Conservation (phyloP, 176 grass and related monocot species). For the Tillandsia leiboldiana region DNA sequence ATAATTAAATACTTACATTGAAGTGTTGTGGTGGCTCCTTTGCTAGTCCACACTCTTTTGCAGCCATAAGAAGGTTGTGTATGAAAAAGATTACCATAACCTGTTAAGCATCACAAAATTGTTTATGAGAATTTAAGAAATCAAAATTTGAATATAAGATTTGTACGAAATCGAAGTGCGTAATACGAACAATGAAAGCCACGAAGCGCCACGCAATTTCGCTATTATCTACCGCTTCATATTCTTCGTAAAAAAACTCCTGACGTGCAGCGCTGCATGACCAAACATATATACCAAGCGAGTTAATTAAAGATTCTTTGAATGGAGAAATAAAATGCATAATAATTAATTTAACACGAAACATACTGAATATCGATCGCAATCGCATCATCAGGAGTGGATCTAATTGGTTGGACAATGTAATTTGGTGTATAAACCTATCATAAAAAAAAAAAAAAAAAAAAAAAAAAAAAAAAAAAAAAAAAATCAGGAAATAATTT, state of each 20-base stretch:
- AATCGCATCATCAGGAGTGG: not conserved
- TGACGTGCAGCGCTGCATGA: not conserved
- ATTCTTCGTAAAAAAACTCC: not conserved
- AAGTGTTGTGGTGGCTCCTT: not conserved
- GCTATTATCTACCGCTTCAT: not conserved
- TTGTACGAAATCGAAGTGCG: not conserved
- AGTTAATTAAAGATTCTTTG: not conserved
- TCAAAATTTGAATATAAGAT: not conserved
- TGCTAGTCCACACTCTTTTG: not conserved
- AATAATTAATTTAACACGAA: not conserved
- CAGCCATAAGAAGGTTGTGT: not conserved
- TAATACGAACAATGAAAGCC: not conserved
- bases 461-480: not conserved
- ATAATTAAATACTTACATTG: not conserved
- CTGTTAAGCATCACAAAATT: not conserved
- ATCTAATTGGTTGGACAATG: not conserved
- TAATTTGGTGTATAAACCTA: constrained; percentile 1
- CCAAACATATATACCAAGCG: not conserved
- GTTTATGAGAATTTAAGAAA: not conserved
- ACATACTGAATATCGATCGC: not conserved
- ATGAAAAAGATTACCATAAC: not conserved
- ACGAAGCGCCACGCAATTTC: not conserved
- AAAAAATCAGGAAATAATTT: not conserved
- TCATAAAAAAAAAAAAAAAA: not conserved
- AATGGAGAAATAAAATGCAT: not conserved